Evolutionary conservation across 768 basidiomycete genomes (phyloP).

Genomic region (Tylopilus sp.): DNA sequence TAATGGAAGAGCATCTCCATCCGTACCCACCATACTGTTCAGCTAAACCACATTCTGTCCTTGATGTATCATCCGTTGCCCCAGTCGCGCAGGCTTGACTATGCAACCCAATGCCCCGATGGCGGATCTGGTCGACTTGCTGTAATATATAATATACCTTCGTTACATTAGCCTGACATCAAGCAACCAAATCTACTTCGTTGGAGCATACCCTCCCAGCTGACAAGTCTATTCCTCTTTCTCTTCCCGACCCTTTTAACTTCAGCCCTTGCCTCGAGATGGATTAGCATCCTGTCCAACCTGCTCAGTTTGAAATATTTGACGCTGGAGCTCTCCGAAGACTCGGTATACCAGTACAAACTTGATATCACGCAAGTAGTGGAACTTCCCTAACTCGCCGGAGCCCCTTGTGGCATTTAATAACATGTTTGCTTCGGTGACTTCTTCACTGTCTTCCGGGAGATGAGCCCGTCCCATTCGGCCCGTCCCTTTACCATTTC

Average conservation of each 20-base stretch:
- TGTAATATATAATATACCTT: constrained; percentile 34
- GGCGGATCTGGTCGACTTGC: constrained; percentile 25
- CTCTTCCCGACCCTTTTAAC: constrained; percentile 26
- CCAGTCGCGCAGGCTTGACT: constrained; percentile 34
- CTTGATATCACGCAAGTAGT: constrained; percentile 7
- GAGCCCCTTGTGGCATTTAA: constrained; percentile 28
- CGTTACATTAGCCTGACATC: constrained; percentile 33
- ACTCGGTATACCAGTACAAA: constrained; percentile 25
- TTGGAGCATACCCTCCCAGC: constrained; percentile 31
- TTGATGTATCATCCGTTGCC: constrained; percentile 36
- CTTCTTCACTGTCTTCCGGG: constrained; percentile 37
- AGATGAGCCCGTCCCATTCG: constrained; percentile 21
- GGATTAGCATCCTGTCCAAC: constrained; percentile 34
- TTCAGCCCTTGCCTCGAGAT: constrained; percentile 21
- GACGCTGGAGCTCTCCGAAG: constrained; percentile 37
- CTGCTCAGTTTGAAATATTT: constrained; percentile 42
- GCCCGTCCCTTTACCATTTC: constrained; percentile 30
- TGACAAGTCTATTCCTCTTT: constrained; percentile 35
- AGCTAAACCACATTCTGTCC: constrained; percentile 39
- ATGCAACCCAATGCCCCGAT: constrained; percentile 27
- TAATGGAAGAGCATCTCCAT: constrained; percentile 48
- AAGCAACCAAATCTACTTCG: constrained; percentile 35
- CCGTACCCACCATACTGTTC: constrained; percentile 34
- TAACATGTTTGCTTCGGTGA: constrained; percentile 34
- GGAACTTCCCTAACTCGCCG: constrained; percentile 26